Evolutionary conservation across 257 asterid species (phyloP), one percentile per base, ranked within the genome.

Genomic region (Nicotiana paniculata): DNA sequence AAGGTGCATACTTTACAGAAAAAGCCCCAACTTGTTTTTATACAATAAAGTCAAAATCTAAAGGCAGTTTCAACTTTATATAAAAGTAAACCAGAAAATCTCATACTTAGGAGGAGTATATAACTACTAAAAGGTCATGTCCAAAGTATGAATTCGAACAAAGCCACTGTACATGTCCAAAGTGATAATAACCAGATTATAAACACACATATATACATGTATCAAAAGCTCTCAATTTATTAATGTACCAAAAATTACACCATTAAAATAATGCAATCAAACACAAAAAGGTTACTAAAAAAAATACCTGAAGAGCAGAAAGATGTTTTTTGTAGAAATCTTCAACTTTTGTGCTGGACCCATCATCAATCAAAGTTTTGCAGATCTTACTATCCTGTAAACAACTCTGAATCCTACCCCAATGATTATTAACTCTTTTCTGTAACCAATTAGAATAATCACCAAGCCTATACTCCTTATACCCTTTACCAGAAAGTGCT

Each of bases 391-490:
- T 82, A 63, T 91, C 98, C 64, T 76, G 86, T 86, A 96, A 86
- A 75, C 99, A 96, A 32, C 97, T 92, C 83, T 85, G 75, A 57
- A 96, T 90, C 83, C 82, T 92, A 0, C 30, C 72, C 99, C 99
- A 96, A 57, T 96, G 26, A 43, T 59, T 82, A 66, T 85, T 87
- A 5, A 93, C 99, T 74, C 97, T 90, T 33, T 87, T 92, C 91
- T 91, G 97, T 89, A 96, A 74, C 99, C 99, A 96, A 63, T 88
- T 87, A 0, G 96, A 91, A 63, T 93, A 95, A 81, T 93, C 93
- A 10, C 97, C 97, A 53, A 95, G 91, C 89, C 91, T 84, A 43
- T 93, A 96, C 90, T 94, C 97, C 85, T 89, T 94, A 67, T 94
- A 94, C 26, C 97, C 99, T 82, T 59, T 91, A 0, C 26, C 93